Evolutionary conservation across 805 yeast genomes (phyloP).

Genomic region (Metschnikowia continentalis): DNA sequence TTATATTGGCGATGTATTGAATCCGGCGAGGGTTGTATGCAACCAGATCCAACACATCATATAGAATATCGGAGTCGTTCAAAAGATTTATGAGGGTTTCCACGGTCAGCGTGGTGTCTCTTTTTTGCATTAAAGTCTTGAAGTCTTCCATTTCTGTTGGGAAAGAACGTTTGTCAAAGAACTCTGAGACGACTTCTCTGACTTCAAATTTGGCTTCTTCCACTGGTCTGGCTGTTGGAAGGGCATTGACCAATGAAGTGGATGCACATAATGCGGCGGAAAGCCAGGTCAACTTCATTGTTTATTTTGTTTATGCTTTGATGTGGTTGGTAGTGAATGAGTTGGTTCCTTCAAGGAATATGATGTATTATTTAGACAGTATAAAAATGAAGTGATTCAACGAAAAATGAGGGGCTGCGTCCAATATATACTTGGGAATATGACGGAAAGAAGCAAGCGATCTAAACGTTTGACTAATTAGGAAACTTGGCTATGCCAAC

Average conservation of each 20-base stretch:
- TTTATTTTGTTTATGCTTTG: background rate
- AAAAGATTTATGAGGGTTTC: slow-evolving; percentile 22
- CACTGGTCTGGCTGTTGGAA: slow-evolving; percentile 22
- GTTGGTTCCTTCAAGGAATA: background rate
- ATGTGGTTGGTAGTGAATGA: background rate
- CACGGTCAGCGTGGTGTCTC: slow-evolving; percentile 22
- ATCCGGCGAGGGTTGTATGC: slow-evolving; percentile 29
- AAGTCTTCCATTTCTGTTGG: slow-evolving; percentile 15
- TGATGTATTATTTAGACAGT: background rate
- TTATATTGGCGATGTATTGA: slow-evolving; percentile 27
- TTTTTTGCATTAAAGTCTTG: slow-evolving; percentile 9
- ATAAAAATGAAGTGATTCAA: background rate
- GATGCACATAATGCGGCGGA: slow-evolving; percentile 10
- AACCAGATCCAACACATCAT: slow-evolving; percentile 31
- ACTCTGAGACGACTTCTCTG: slow-evolving; percentile 3
- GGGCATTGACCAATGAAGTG: slow-evolving; percentile 15
- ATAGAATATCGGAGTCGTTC: slow-evolving; percentile 33
- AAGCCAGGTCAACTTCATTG: slow-evolving; percentile 14
- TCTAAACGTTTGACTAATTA: background rate
- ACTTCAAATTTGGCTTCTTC: slow-evolving; percentile 11
- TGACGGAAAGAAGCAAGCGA: background rate
- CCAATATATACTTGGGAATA: background rate
- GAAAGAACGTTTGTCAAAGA: slow-evolving; percentile 5
- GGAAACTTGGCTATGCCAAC: slow-evolving; percentile 1
- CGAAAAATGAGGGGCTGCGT: background rate